phyloP scores from a whole-genome alignment of 1,284 basidiomycete genomes.

The Vanrija humicola region DNA sequence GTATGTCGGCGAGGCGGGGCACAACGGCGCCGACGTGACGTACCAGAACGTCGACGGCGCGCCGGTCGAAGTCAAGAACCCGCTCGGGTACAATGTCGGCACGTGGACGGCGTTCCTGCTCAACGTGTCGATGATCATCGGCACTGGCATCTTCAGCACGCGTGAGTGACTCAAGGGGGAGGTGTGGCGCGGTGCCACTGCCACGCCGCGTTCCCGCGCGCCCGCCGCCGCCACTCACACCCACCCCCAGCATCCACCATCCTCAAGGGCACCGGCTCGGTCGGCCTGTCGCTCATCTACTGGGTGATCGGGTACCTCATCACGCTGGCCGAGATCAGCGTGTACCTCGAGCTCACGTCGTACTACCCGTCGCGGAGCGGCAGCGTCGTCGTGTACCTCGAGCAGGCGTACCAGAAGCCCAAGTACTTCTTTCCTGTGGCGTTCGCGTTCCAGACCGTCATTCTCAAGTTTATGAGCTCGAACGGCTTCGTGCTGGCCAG shows the following conservation, averaged over 20 bases:
- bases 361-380: constrained; percentile 31
- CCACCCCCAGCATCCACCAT: constrained; percentile 14
- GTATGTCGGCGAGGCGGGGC: constrained; percentile 14
- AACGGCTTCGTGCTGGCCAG: constrained; percentile 24
- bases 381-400: constrained; percentile 31
- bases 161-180: too few relatives aligned
- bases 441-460: constrained; percentile 26
- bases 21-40: constrained; percentile 11
- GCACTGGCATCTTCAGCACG: constrained; percentile 28
- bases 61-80: constrained; percentile 21
- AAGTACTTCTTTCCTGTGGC: constrained; percentile 28
- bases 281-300: constrained; percentile 26
- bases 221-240: background rate
- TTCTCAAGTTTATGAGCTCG: constrained; percentile 22
- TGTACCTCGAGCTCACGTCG: constrained; percentile 27
- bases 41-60: constrained; percentile 24
- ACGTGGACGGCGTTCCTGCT: constrained; percentile 20
- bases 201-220: too few relatives aligned
- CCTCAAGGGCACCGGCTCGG: constrained; percentile 17
- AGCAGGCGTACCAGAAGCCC: constrained; percentile 28
- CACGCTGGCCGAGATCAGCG: constrained; percentile 19
- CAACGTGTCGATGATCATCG: constrained; percentile 25
- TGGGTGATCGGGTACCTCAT: constrained; percentile 29
- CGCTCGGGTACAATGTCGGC: constrained; percentile 24
- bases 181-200: too few relatives aligned